Base-by-base conservation (phyloP, 768 basidiomycete species). In the Lactarius evosmus region DNA sequence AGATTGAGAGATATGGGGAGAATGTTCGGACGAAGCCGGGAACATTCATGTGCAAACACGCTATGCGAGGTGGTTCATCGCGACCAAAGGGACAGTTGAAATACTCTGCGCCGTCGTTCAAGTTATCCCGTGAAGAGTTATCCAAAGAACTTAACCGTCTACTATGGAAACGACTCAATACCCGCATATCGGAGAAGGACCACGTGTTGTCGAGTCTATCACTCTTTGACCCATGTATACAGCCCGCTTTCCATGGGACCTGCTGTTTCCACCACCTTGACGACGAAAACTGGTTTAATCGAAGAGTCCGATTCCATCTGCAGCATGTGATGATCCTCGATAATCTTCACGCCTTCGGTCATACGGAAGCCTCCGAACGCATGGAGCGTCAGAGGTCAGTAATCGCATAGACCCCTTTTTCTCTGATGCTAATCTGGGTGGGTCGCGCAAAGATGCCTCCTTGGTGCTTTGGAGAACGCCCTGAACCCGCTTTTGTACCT, bases 271-370 rank as follows among this genome's bases (percentile, higher is more conserved):
- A 73, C 1, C 65, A 73, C n/a, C 61, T 74, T 41, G 71, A 69
- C 46, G 71, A 69, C 27, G 40, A 70, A 1, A 67, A 66, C 22
- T 75, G 73, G 69, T 85, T 79, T 55, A 80, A 81, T 44, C 25
- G 69, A 22, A 78, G 78, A 16, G 70, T 84, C 6, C 72, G 77
- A 4, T 70, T 82, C 36, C 78, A 82, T 66, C 62, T 86, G 0
- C 78, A 78, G 53, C 82, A 85, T 55, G 78, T 86, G 3, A 66
- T 76, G 53, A 81, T 85, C 17, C 74, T 80, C 51, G 77, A 82
- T 29, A 67, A 67, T 9, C 65, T 76, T 2, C 63, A 72, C 58
- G 49, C 46, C 30, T 50, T 51, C 33, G 33, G 40, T 29, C 25
- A 11, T 30, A n/a, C 12, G 14, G 49, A 40, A 14, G 61, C 56